Conservation (phyloP, 805 yeast species). For the Wickerhamomyces canadensis region DNA sequence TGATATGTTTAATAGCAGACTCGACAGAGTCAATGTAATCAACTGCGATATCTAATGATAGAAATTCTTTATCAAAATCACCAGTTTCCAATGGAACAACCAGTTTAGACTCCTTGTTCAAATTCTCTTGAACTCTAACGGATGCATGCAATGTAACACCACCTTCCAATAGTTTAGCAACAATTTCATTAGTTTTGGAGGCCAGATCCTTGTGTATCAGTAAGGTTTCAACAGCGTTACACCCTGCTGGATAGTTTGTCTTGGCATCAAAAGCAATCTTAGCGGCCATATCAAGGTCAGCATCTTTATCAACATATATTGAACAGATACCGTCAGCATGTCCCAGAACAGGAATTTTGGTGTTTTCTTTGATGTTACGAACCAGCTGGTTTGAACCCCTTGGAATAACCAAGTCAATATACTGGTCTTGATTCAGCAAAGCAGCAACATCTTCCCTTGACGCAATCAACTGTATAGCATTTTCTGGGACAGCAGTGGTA, state of each 20-base stretch:
- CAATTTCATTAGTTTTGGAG: constrained; percentile 30
- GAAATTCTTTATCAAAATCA: constrained; percentile 79
- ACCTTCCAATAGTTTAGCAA: constrained; percentile 45
- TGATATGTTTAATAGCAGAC: constrained; percentile 83
- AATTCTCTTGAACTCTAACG: constrained; percentile 35
- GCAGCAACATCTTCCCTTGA: constrained; percentile 89
- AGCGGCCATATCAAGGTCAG: constrained; percentile 72
- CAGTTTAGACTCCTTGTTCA: constrained; percentile 22
- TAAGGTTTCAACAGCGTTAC: constrained; percentile 91
- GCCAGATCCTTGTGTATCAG: constrained; percentile 48
- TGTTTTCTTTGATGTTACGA: constrained; percentile 73
- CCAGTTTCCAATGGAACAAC: constrained; percentile 47
- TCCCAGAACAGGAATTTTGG: constrained; percentile 95
- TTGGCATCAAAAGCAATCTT: constrained; percentile 79
- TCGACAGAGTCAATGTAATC: constrained; percentile 50
- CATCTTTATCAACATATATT: constrained; percentile 71
- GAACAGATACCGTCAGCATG: constrained; percentile 99
- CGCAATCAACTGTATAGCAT: constrained; percentile 80
- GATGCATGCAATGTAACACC: constrained; percentile 74
- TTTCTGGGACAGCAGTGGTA: constrained; percentile 65
- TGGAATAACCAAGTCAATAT: constrained; percentile 93
- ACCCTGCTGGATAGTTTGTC: constrained; percentile 98
- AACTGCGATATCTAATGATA: constrained; percentile 80
- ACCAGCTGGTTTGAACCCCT: constrained; percentile 96
- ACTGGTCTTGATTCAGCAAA: constrained; percentile 75